A percentile compares a stretch with the other conserved stretches of the same genome.
phyloP scores from a whole-genome alignment of 208 protist genomes.

The Crithidia bombi region DNA sequence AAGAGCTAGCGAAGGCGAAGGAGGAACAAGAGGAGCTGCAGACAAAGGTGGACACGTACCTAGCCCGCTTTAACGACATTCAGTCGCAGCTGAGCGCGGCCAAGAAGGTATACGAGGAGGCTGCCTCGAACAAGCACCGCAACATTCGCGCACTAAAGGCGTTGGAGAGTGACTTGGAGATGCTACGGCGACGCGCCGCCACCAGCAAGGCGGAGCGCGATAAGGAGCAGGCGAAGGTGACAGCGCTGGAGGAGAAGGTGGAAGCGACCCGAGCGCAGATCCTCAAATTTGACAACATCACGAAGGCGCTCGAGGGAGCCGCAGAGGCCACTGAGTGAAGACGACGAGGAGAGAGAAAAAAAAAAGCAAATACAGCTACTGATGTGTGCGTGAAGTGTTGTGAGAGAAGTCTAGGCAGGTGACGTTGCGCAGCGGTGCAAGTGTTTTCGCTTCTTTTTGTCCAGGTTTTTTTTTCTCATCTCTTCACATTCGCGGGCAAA shows the following conservation, averaged over 20 bases:
- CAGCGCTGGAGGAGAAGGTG: conserved; percentile 54
- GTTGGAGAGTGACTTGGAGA: conserved; percentile 51
- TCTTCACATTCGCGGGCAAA: too few species aligned
- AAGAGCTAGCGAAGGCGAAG: conserved; percentile 27
- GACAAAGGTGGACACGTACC: conserved; percentile 50
- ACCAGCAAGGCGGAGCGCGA: conserved; percentile 55
- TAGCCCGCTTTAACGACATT: conserved; percentile 48
- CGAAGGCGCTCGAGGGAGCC: conserved; percentile 33
- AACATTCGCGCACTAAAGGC: conserved; percentile 46
- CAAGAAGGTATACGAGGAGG: conserved; percentile 59
- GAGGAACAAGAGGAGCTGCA: conserved; percentile 44
- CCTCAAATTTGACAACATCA: conserved; percentile 46
- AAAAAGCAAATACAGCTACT: conserved; percentile 17
- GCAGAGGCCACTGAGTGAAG: not conserved
- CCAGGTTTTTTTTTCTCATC: too few species aligned
- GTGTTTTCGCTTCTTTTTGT: too few species aligned
- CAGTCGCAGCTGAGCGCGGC: conserved; percentile 57
- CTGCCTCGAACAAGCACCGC: conserved; percentile 54
- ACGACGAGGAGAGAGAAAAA: not conserved
- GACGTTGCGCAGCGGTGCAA: too few species aligned
- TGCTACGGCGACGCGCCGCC: conserved; percentile 42
- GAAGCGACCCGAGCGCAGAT: conserved; percentile 46
- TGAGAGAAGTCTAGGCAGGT: too few species aligned
- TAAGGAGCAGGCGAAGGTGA: conserved; percentile 51
- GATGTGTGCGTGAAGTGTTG: too few species aligned